Conservation (phyloP, 148 eudicot genomes). For the Diospyros lotus region DNA sequence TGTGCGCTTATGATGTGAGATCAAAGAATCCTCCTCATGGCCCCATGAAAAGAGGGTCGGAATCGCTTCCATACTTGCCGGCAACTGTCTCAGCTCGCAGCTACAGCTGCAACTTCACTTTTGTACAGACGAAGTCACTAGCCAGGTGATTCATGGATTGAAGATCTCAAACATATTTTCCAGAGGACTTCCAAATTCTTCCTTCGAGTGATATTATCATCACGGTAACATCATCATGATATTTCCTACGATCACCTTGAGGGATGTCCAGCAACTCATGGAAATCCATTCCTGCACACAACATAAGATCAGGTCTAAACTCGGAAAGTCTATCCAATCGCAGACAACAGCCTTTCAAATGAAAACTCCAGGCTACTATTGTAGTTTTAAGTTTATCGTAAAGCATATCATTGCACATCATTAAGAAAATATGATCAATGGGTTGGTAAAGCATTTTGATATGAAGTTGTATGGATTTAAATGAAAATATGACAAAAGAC, state of each 20-base stretch:
- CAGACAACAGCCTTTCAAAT: not conserved
- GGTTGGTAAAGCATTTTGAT: too few species aligned
- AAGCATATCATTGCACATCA: not conserved
- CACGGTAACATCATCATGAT: conserved; percentile 98
- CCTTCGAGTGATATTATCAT: conserved; percentile 99
- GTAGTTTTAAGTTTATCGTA: not conserved
- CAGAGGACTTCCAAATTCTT: conserved; percentile 98
- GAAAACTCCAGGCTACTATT: too few species aligned
- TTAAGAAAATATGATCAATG: not conserved
- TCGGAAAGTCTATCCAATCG: not conserved
- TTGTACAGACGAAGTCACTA: not conserved
- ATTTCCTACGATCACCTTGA: conserved; percentile 94
- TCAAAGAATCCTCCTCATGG: conserved; percentile 5
- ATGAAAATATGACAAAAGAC: too few species aligned
- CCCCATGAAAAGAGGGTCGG: conserved; percentile 6
- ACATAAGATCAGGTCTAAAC: not conserved
- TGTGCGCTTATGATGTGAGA: not conserved
- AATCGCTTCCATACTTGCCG: not conserved
- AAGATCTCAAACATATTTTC: conserved; percentile 68
- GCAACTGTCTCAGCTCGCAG: conserved; percentile 10
- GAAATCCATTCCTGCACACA: conserved; percentile 79
- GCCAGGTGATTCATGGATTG: not conserved
- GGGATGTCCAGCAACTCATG: conserved; percentile 98
- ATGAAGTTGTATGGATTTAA: too few species aligned
- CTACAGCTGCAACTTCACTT: conserved; percentile 9